Evolutionary conservation across 768 basidiomycete species (phyloP), one percentile per base, ranked within the genome.

Genomic region (Rhodotorula sphaerocarpa): DNA sequence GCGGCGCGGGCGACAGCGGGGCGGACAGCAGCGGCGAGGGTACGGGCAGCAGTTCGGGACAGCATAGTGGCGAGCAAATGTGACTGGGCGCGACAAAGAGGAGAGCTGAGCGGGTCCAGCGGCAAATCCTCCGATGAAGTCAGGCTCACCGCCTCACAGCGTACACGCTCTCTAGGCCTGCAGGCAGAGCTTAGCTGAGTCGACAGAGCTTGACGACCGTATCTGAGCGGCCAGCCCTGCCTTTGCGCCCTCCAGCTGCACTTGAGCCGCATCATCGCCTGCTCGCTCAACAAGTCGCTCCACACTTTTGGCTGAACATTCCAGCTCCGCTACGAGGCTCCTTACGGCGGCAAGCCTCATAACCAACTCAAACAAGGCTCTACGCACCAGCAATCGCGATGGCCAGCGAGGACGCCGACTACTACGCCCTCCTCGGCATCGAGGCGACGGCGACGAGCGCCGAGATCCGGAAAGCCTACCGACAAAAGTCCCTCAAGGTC

Each of bases 401-500:
- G 61, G 56, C 61, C 10, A 39, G 28, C 25, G 55, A 57, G 27
- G 61, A 57, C 30, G 55, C 57, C 30, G 70, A 71, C 61, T 66
- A 69, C 53, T 72, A 72, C 50, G 65, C 60, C 30, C 50, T 72
- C 14, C 66, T 72, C 6, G 70, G 63, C 27, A n/a, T 72, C 4
- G 31, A 57, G 0, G 27, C 51, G 10, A 59, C 50, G 4, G 70
- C 71, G 5, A 64, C 63, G 3, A 34, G 54, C 15, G 47, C 63
- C 18, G 55, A 73, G 46, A 71, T 73, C 54, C 53, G 59, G 31
- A 61, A 61, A 2, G 68, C 70, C 7, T 73, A 70, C 62, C 58
- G 72, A 25, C 62, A 70, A 27, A 50, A 64, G 15, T 68, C 66
- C 9, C 64, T 73, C 54, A 71, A 70, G 31, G 72, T 73, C 41